These are phyloP conservation scores for Xylaria polymorpha DNA, from an alignment of 2,329 filamentous ascomycete genomes.

Conservation along the genomic window DNA sequence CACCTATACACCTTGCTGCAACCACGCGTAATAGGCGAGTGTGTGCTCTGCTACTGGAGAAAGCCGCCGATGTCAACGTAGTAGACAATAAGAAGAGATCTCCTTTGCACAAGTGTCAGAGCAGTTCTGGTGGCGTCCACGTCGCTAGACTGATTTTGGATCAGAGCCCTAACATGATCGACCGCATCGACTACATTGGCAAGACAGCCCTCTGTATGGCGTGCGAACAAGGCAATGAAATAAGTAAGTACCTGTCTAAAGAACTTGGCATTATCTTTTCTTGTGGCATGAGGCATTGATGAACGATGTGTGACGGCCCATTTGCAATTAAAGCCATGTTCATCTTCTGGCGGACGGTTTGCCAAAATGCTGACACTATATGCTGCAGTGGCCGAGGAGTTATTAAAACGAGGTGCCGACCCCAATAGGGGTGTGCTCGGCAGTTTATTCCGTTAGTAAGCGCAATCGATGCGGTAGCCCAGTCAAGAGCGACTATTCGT, in stretches of 20 bases:
- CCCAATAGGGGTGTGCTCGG: slow-evolving; percentile 45
- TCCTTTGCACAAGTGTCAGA: slow-evolving; percentile 48
- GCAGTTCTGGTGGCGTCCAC: slow-evolving; percentile 39
- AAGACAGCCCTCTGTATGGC: slow-evolving; percentile 50
- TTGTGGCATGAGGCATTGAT: not conserved
- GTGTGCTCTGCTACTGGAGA: slow-evolving; percentile 46
- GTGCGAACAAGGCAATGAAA: slow-evolving; percentile 47
- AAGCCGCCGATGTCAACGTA: slow-evolving; percentile 44
- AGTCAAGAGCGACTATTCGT: slow-evolving; percentile 40
- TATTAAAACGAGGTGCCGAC: slow-evolving; percentile 14
- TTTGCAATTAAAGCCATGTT: not conserved
- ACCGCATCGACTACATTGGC: slow-evolving; percentile 42
- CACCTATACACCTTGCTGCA: slow-evolving; percentile 50
- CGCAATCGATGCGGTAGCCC: slow-evolving; percentile 45
- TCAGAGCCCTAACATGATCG: slow-evolving; percentile 34
- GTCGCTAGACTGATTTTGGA: slow-evolving; percentile 46
- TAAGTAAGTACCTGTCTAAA: slow-evolving; percentile 34
- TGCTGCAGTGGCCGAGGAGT: not conserved
- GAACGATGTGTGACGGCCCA: not conserved
- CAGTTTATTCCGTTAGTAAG: slow-evolving; percentile 26
- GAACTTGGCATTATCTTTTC: not conserved
- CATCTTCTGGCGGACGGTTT: not conserved
- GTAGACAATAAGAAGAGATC: slow-evolving; percentile 43
- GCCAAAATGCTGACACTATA: not conserved
- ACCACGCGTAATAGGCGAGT: slow-evolving; percentile 46